Evolutionary conservation across 352 stramenopile genomes (phyloP).

Genomic region (Pythium rishiriense): DNA sequence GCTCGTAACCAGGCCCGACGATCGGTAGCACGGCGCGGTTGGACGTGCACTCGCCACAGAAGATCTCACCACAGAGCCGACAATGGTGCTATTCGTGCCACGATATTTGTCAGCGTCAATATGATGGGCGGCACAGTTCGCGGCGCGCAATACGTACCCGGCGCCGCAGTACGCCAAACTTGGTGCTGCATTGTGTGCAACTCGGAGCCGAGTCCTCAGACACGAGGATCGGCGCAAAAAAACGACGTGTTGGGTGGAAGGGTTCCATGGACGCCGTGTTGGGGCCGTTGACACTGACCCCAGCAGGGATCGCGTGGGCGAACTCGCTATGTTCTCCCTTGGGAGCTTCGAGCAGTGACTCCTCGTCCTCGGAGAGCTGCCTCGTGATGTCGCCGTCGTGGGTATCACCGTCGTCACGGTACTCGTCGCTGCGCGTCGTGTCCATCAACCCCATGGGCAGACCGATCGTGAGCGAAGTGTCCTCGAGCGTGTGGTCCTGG

Average conservation of each 20-base stretch:
- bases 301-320: neutral
- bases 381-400: neutral
- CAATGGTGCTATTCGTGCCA: constrained; percentile 56
- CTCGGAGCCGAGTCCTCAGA: constrained; percentile 41
- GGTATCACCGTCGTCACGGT: constrained; percentile 2
- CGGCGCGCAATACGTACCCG: constrained; percentile 54
- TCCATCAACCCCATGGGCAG: constrained; percentile 9
- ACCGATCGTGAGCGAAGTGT: constrained; percentile 21
- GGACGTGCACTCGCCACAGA: constrained; percentile 73
- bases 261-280: constrained; percentile 21
- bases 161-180: constrained; percentile 74
- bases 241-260: constrained; percentile 38
- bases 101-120: neutral
- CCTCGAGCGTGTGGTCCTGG: constrained; percentile 8
- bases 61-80: constrained; percentile 70
- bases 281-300: neutral
- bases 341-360: constrained; percentile 15
- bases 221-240: constrained; percentile 61
- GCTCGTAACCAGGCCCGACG: constrained; percentile 53
- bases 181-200: constrained; percentile 67
- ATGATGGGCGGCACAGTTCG: no score
- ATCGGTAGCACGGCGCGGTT: constrained; percentile 72
- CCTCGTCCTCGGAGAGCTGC: constrained; percentile 22
- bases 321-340: neutral
- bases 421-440: constrained; percentile 11